Percentiles rank a stretch among this genome's conserved stretches.
phyloP scores from a whole-genome alignment of 768 basidiomycete genomes.

The Suillus fuscotomentosus region DNA sequence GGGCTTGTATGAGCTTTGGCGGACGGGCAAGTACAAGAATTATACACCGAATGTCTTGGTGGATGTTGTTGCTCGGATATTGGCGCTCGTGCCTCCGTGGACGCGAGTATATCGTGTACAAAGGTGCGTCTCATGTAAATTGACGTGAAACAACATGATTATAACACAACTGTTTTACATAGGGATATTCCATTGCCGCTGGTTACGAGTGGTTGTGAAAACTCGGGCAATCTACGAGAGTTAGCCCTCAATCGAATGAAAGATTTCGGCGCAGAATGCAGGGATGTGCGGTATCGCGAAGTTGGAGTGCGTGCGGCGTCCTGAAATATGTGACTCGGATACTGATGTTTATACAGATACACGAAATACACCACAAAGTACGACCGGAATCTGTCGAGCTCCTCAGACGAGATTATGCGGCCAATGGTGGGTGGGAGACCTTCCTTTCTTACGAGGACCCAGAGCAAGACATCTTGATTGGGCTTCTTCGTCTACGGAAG shows the following conservation, averaged over 20 bases:
- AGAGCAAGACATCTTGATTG: slow-evolving; percentile 93
- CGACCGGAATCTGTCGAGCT: slow-evolving; percentile 95
- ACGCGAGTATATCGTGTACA: slow-evolving; percentile 98
- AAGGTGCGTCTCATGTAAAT: slow-evolving; percentile 46
- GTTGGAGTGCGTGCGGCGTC: slow-evolving; percentile 71
- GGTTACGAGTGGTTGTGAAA: slow-evolving; percentile 96
- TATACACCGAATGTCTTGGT: slow-evolving; percentile 99
- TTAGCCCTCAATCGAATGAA: slow-evolving; percentile 97
- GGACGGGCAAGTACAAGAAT: slow-evolving; percentile 97
- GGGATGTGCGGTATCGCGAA: slow-evolving; percentile 97
- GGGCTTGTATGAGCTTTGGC: slow-evolving; percentile 93
- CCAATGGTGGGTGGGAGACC: slow-evolving; percentile 99
- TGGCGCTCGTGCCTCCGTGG: slow-evolving; percentile 98
- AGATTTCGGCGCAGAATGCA: slow-evolving; percentile 96
- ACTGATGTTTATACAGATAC: slow-evolving; percentile 56
- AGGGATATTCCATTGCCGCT: slow-evolving; percentile 97
- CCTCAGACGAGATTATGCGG: slow-evolving; percentile 90
- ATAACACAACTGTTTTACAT: slow-evolving; percentile 6
- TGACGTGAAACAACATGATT: background rate
- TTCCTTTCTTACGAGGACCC: slow-evolving; percentile 99
- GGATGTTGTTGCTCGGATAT: slow-evolving; percentile 93
- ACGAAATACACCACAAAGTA: slow-evolving; percentile 98
- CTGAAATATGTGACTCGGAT: slow-evolving; percentile 6
- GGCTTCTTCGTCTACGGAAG: slow-evolving; percentile 86
- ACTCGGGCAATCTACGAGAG: slow-evolving; percentile 95